Percentiles rank a stretch among this genome's conserved stretches.
phyloP scores from a whole-genome alignment of 75 land plant genomes.

The Gnetum montanum region DNA sequence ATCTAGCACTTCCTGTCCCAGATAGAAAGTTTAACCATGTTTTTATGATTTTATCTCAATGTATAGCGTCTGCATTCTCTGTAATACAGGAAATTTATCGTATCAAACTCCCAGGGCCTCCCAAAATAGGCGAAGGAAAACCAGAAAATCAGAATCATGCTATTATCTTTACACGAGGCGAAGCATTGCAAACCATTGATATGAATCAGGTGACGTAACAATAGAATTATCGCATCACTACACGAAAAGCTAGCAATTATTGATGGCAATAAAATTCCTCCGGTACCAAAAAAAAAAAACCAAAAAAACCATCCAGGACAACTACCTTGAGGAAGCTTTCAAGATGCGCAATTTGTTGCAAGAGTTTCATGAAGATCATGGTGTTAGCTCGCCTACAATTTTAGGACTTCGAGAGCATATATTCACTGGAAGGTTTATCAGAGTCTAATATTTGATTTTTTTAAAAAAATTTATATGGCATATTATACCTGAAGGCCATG shows the following conservation, averaged over 20 bases:
- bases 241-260: too few species aligned
- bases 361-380: conserved; percentile 90
- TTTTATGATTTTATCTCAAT: neutral
- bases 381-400: conserved; percentile 77
- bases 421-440: conserved; percentile 86
- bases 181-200: conserved; percentile 93
- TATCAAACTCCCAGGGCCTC: conserved; percentile 84
- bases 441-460: neutral
- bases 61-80: neutral
- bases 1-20: neutral
- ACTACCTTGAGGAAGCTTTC: conserved; percentile 94
- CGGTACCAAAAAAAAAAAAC: neutral
- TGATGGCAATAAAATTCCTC: too few species aligned
- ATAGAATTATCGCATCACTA: neutral
- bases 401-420: conserved; percentile 96
- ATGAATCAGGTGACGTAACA: conserved; percentile 99
- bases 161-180: conserved; percentile 90
- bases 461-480: neutral
- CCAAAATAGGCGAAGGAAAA: conserved; percentile 91
- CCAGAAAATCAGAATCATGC: conserved; percentile 99
- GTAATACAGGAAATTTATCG: conserved; percentile 81
- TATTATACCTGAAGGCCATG: neutral
- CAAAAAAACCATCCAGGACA: conserved; percentile 66
- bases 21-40: neutral
- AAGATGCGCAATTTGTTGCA: conserved; percentile 94